Evolutionary conservation across 2,329 filamentous ascomycete species (phyloP), one percentile per base, ranked within the genome.

Genomic region (Aureobasidium subglaciale): DNA sequence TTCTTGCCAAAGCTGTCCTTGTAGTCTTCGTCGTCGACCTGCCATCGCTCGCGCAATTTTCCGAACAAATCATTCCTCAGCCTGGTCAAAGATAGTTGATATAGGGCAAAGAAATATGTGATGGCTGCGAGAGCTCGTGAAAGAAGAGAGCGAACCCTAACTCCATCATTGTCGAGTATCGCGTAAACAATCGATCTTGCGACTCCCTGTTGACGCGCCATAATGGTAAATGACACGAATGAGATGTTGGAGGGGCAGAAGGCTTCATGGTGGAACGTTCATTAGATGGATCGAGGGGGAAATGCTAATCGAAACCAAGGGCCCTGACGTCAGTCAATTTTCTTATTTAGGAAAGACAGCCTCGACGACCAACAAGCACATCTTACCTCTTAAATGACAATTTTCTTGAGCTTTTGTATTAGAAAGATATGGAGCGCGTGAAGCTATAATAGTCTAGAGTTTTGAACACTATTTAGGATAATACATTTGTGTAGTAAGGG

Each of bases 21-120:
- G 59, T 84, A 85, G 20, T 77, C 77, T 10, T 77, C 71, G 57
- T 82, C 77, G 22, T 76, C 68, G 30, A 83, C 75, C 4, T 71
- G 58, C 80, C 82, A 84, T 6, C 78, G 69, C 5, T 70, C 70
- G 7, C 82, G 74, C 10, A 85, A 69, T 13, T 71, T 73, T 8
- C 67, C 67, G 64, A 85, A 85, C 0, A 78, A 63, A 3, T 73
- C 70, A 2, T 72, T 68, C 7, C 75, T 25, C 24, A 45, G 38
- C 18, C 35, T 55, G 8, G 24, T 34, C 20, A 58, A 32, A 3
- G 27, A 37, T 11, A 60, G 22, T 32, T 56, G 41, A 30, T 46
- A 60, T 2, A 60, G 20, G 3, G 54, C 41, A 35, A 60, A 60
- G 29, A 60, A 48, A 4, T 49, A 55, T 11, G 40, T 55, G 22